Evolutionary conservation across 176 grass and related monocot species (phyloP), one percentile per base, ranked within the genome.

Genomic region (Triticum dicoccoides): DNA sequence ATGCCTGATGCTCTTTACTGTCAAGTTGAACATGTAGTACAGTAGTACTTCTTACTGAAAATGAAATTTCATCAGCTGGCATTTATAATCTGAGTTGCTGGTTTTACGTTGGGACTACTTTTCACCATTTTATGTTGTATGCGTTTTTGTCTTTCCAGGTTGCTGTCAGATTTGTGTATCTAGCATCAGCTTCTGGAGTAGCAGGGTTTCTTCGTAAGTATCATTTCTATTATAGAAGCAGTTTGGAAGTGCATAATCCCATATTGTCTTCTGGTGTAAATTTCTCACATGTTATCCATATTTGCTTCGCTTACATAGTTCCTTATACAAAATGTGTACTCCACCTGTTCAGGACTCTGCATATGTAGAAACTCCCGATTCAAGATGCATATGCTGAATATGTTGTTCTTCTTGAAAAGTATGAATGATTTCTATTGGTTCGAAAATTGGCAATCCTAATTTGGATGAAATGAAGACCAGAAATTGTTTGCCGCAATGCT

Each of bases 131-230:
- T 21, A 20, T 21, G 8, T 59, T 9, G 56, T 67, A 29, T 66
- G 51, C 15, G 7, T 17, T 69, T 14, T 68, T 27, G 3, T 5
- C 63, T 87, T 67, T 88, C 70, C 90, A 95, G 93, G 83, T 92
- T 80, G 62, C 80, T 77, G 14, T 95, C 29, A 92, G 88, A 74
- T 95, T 93, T 87, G 56, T 89, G 37, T 93, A 95, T 71, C 77
- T 93, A 29, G 93, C 79, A 71, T 54, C 47, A 77, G 89, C 63
- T 71, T 73, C 86, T 68, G 88, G 86, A 65, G 78, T 91, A 64
- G 71, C 84, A 34, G 86, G 86, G 38, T 92, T 95, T 85, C 84
- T 95, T 54, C 89, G 93, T 95, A 87, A 95, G 93, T 92, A 20
- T 13, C 42, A 68, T 34, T 65, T 65, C 3, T 58, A 33, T 76